These are phyloP conservation scores for Conticribra guillardii DNA, from an alignment of 108 stramenopile species.

Conservation along the genomic window DNA sequence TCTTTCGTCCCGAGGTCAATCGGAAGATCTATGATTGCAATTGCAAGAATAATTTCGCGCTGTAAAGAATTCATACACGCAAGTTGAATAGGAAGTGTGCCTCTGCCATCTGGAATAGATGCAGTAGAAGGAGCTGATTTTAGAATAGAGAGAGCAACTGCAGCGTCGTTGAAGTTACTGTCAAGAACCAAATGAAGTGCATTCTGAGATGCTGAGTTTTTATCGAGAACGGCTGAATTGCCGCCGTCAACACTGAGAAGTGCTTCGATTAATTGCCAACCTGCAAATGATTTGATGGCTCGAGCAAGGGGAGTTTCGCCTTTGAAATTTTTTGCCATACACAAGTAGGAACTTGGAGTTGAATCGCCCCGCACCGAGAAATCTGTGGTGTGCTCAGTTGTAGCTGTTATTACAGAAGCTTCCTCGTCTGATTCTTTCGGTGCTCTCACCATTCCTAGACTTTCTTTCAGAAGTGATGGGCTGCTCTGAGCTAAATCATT, in stretches of 20 bases:
- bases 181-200: slow-evolving; percentile 74
- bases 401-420: slow-evolving; percentile 28
- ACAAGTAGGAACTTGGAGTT: slow-evolving; percentile 3
- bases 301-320: slow-evolving; percentile 69
- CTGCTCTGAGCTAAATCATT: slow-evolving; percentile 49
- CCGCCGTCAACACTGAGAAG: slow-evolving; percentile 69
- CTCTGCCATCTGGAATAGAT: slow-evolving; percentile 54
- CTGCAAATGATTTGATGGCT: slow-evolving; percentile 64
- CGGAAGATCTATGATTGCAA: slow-evolving; percentile 81
- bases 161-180: slow-evolving; percentile 60
- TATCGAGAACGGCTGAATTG: slow-evolving; percentile 47
- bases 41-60: slow-evolving; percentile 74
- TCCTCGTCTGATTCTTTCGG: slow-evolving; percentile 51
- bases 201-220: slow-evolving; percentile 57
- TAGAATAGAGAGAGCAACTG: slow-evolving; percentile 72
- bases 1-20: slow-evolving; percentile 71
- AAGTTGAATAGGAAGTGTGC: slow-evolving; percentile 78
- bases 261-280: slow-evolving; percentile 79
- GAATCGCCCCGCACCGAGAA: slow-evolving; percentile 21
- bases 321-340: slow-evolving; percentile 59
- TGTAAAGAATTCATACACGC: slow-evolving; percentile 76
- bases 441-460: slow-evolving; percentile 15
- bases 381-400: slow-evolving; percentile 25
- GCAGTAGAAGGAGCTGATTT: slow-evolving; percentile 70
- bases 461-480: slow-evolving; percentile 20